These are phyloP conservation scores for Primulina huaijiensis DNA, from an alignment of 257 asterid genomes.

Conservation along the genomic window DNA sequence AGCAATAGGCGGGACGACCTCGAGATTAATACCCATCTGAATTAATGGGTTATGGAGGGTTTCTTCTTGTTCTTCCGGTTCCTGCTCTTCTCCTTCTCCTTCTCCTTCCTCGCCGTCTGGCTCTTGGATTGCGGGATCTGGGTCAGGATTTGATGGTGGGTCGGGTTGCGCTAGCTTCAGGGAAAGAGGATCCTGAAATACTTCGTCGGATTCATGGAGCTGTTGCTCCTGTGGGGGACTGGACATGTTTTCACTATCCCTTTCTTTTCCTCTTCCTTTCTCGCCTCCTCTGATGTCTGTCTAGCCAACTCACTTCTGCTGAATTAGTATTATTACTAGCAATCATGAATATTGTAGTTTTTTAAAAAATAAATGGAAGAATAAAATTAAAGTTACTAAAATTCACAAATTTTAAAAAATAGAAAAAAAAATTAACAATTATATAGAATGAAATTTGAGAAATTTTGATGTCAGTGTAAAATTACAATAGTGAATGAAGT, in stretches of 20 bases:
- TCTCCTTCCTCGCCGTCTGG: constrained; percentile 17
- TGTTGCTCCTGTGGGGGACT: neutral
- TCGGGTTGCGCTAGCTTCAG: neutral
- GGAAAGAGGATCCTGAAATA: neutral
- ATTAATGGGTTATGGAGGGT: neutral
- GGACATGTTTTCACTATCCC: neutral
- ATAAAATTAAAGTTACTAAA: too few species aligned
- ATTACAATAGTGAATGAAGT: too few species aligned
- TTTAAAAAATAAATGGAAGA: too few species aligned
- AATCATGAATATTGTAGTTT: too few species aligned
- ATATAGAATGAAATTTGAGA: too few species aligned
- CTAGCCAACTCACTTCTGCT: too few species aligned
- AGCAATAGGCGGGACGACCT: neutral
- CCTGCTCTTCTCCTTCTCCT: constrained; percentile 33
- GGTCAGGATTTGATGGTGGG: neutral
- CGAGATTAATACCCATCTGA: constrained; percentile 32
- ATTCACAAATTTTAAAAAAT: too few species aligned
- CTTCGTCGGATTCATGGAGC: neutral
- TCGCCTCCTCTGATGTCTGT: too few species aligned
- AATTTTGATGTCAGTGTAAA: too few species aligned
- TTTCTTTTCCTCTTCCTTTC: neutral
- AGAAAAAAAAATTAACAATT: too few species aligned
- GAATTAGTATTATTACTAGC: too few species aligned
- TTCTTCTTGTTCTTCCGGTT: constrained; percentile 30
- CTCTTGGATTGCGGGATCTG: neutral